phyloP scores from a whole-genome alignment of 306 rosid species.

The Glycine latifolia region DNA sequence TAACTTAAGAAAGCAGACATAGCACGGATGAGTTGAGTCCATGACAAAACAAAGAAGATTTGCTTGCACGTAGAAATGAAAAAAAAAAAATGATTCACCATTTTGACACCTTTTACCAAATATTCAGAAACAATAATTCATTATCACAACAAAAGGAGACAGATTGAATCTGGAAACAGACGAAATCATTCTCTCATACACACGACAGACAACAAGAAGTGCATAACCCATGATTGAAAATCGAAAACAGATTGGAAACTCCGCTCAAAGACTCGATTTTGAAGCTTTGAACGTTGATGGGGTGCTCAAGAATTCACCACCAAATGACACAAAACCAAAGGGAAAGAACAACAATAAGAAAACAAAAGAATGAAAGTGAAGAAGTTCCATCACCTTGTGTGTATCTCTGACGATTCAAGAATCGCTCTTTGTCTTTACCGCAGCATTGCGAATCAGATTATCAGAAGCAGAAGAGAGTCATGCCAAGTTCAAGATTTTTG shows the following conservation, averaged over 20 bases:
- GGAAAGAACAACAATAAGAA: not conserved
- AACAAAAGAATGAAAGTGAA: constrained; percentile 2
- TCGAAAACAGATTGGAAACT: constrained; percentile 30
- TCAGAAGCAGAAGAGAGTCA: constrained; percentile 8
- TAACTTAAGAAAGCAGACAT: constrained; percentile 1
- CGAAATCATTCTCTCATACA: not conserved
- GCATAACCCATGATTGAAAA: constrained; percentile 25
- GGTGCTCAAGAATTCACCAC: constrained; percentile 20
- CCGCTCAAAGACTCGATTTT: constrained; percentile 23
- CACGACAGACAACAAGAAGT: not conserved
- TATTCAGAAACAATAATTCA: not conserved
- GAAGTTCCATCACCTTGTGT: constrained; percentile 28
- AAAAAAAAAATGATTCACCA: not conserved
- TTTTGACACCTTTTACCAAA: not conserved
- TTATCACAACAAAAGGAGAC: constrained; percentile 6
- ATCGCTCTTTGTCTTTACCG: not conserved
- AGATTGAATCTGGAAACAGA: constrained; percentile 13
- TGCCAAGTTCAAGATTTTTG: not conserved
- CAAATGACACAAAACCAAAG: not conserved
- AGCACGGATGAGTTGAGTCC: constrained; percentile 4
- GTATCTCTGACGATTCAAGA: not conserved
- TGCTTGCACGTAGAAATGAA: not conserved
- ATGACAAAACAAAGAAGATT: not conserved
- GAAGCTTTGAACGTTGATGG: not conserved
- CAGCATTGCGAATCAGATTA: not conserved